A percentile compares a stretch with the other conserved stretches of the same genome.
These are phyloP conservation scores for Trichoderma semiorbis DNA, from an alignment of 2,329 filamentous ascomycete genomes.

Conservation along the genomic window DNA sequence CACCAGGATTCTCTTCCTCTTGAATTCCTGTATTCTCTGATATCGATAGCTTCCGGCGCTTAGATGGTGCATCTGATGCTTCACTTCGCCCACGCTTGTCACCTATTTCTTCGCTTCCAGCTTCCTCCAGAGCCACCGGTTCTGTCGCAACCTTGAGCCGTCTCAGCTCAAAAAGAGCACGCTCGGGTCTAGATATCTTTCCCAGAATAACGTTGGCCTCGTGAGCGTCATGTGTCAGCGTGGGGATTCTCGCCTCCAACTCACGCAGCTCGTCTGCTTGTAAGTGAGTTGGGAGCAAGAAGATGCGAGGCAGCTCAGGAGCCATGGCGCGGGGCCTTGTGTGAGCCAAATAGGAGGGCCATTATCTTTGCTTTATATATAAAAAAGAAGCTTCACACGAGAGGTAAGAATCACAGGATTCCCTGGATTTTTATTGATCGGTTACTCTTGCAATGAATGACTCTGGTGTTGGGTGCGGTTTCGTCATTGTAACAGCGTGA, in stretches of 20 bases:
- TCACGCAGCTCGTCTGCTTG: constrained; percentile 57
- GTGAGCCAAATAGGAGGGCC: background rate
- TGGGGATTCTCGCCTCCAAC: constrained; percentile 61
- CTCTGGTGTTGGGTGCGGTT: background rate
- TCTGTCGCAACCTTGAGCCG: constrained; percentile 59
- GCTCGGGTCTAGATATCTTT: constrained; percentile 63
- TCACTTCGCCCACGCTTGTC: background rate
- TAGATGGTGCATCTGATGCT: background rate
- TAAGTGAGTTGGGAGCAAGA: constrained; percentile 69
- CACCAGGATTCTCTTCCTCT: background rate
- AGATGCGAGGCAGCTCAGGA: constrained; percentile 58
- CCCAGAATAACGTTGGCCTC: constrained; percentile 75
- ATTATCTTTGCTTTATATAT: background rate
- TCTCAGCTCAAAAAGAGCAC: constrained; percentile 75
- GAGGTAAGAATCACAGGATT: background rate
- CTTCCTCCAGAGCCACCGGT: constrained; percentile 26
- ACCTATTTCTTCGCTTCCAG: background rate
- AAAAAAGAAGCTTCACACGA: background rate
- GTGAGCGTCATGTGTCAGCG: constrained; percentile 65
- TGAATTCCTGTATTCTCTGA: background rate
- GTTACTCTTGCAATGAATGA: background rate
- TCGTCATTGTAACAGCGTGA: background rate
- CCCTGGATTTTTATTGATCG: background rate
- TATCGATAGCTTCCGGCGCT: constrained; percentile 23
- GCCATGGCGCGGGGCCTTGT: constrained; percentile 23